Conservation (phyloP, 176 grass and related monocot genomes). For the Hordeum vulgare region MorexV3_pseudomolecules_assembly NC_058522.1:59587017-59587516, state of each 20-base stretch:
- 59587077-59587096: neutral
- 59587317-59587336: neutral
- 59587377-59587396: neutral
- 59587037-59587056: neutral
- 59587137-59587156: neutral
- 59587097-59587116: neutral
- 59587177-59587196: neutral
- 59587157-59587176: neutral
- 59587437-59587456: neutral
- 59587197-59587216: neutral
- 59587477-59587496: neutral
- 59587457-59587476: neutral
- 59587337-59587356: neutral
- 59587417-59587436: neutral
- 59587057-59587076: neutral
- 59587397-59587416: neutral
- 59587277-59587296: neutral
- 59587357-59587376: neutral
- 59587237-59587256: neutral
- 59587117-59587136: neutral
- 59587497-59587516: constrained; percentile 1
- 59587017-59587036: neutral
- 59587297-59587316: neutral
- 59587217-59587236: neutral
- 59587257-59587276: neutral